Conservation (phyloP, 305 asterid genomes). For the Euphrasia arctica region DNA sequence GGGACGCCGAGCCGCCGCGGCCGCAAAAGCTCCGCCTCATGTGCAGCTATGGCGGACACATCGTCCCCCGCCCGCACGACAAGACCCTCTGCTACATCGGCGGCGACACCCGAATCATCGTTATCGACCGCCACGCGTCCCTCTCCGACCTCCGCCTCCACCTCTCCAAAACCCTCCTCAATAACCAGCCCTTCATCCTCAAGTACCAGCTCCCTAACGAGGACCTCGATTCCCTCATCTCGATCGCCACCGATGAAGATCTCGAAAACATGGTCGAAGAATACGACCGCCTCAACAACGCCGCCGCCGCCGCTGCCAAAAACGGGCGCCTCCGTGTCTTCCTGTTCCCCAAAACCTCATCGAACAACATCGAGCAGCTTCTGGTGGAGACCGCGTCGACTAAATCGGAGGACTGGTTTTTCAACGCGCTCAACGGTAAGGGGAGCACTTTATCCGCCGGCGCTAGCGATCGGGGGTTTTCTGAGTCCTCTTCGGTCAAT, state of each 20-base stretch:
- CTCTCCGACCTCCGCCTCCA: conserved; percentile 63
- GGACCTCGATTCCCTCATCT: conserved; percentile 76
- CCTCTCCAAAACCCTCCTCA: conserved; percentile 62
- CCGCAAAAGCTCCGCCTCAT: conserved; percentile 67
- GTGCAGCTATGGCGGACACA: conserved; percentile 94
- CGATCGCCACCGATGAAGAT: conserved; percentile 79
- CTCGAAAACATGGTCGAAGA: conserved; percentile 86
- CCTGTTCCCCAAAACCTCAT: conserved; percentile 42
- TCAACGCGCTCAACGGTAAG: conserved; percentile 69
- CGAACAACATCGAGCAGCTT: conserved; percentile 39
- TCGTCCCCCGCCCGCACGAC: conserved; percentile 91
- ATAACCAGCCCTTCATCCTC: conserved; percentile 46
- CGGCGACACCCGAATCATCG: conserved; percentile 88
- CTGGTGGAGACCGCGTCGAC: conserved; percentile 56
- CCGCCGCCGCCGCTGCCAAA: conserved; percentile 25
- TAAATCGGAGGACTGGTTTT: conserved; percentile 82
- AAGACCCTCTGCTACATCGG: conserved; percentile 83
- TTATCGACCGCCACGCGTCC: conserved; percentile 55
- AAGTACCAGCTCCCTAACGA: conserved; percentile 85
- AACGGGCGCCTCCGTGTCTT: conserved; percentile 67
- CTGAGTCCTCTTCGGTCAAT: conserved; percentile 81
- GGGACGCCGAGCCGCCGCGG: conserved; percentile 47
- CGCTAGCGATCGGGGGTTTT: conserved; percentile 47
- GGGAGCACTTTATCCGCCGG: conserved; percentile 35
- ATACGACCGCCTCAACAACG: conserved; percentile 55